Base-by-base conservation (phyloP, 768 basidiomycete genomes). In the Mycena amicta region DNA sequence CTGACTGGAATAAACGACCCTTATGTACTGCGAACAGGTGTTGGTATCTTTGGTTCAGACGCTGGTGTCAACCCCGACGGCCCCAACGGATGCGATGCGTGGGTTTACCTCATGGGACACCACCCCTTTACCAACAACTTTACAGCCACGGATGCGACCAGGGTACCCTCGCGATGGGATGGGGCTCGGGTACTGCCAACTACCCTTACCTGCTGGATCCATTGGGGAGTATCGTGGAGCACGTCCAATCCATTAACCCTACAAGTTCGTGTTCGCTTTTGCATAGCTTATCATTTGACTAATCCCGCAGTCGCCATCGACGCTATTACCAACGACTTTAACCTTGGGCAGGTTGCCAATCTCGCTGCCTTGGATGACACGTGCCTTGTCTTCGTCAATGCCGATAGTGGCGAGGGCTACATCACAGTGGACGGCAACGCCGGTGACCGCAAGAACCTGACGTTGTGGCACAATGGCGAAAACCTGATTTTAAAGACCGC, bases 131-230 rank as follows among this genome's bases (percentile, higher is more conserved):
- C 13, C n/a, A 50, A 18, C 47, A 6, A 5, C 50, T 55, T 55
- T 16, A 12, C 47, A 37, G 31, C 13, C 29, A 77, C 8, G 72
- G 75, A 15, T 71, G 77, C 5, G 68, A 77, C 46, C 65, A 62
- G 27, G 77, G 77, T 12, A 75, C 75, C 8, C 70, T 82, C 2
- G 80, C 75, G 1, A 75, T 78, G 72, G 79, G 78, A 18, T 81
- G 80, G 78, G 80, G 79, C 6, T 73, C 71, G 20, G 79, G 78
- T n/a, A 70, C 69, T 5, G 71, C 62, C 22, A 60, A 72, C 43
- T 71, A 56, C 58, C 71, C 73, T 3, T 73, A 73, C 57, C 59
- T 72, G 22, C 63, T 68, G 16, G 50, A 52, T 20, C 28, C 50
- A 5, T 20, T 52, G 6, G 6, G 27, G 12, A 52, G 67, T 26